Evolutionary conservation across 164 flowering plant species (phyloP).

Genomic region (Vitis rotundifolia): DNA sequence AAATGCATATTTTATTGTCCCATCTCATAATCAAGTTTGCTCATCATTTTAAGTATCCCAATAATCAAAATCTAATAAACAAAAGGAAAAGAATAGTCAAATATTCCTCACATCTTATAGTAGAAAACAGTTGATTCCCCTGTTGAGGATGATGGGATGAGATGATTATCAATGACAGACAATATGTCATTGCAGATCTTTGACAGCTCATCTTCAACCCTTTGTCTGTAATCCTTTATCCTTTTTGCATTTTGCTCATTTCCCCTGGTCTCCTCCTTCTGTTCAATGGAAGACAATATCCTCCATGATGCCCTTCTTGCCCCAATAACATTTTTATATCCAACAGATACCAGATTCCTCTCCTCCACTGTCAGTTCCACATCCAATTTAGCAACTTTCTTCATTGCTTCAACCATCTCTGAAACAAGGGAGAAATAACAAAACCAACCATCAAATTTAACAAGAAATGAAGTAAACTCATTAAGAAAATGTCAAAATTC

Average conservation of each 20-base stretch:
- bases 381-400: constrained; percentile 47
- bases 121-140: constrained; percentile 57
- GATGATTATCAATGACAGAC: constrained; percentile 50
- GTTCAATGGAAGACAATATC: constrained; percentile 58
- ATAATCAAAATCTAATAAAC: too few relatives aligned
- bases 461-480: neutral
- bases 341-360: constrained; percentile 53
- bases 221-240: constrained; percentile 50
- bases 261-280: constrained; percentile 52
- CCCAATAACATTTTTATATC: constrained; percentile 67
- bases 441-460: neutral
- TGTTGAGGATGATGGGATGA: constrained; percentile 40
- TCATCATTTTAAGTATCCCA: too few relatives aligned
- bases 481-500: neutral
- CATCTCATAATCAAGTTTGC: too few relatives aligned
- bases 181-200: constrained; percentile 49
- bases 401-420: constrained; percentile 68
- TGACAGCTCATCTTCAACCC: constrained; percentile 56
- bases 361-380: constrained; percentile 59
- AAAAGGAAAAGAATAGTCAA: neutral
- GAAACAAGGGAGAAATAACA: constrained; percentile 1
- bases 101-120: constrained; percentile 46
- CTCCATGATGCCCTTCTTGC: constrained; percentile 62
- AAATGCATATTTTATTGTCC: too few relatives aligned
- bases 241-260: constrained; percentile 47